Evolutionary conservation across 176 grass and related monocot genomes (phyloP).

Genomic region (Aegilops sharonensis): DNA sequence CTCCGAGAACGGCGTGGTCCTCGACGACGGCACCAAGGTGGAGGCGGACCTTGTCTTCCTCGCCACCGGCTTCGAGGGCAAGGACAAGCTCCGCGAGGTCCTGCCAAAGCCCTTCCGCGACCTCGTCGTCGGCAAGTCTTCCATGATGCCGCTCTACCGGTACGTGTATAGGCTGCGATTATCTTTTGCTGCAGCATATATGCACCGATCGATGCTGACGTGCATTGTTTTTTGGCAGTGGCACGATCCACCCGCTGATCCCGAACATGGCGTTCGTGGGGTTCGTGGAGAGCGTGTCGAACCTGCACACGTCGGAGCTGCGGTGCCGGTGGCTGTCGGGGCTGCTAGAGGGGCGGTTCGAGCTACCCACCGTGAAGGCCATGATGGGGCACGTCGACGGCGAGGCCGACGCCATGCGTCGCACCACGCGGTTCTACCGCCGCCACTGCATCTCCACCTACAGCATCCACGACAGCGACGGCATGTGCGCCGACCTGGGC

Average conservation of each 20-base stretch:
- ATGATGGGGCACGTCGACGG: constrained; percentile 57
- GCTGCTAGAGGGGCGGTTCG: constrained; percentile 58
- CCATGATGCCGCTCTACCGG: constrained; percentile 93
- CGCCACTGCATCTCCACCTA: constrained; percentile 99
- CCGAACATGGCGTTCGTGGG: constrained; percentile 98
- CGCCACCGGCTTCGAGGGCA: constrained; percentile 95
- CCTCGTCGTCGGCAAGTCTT: constrained; percentile 55
- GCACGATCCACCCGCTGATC: constrained; percentile 89
- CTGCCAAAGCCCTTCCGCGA: constrained; percentile 64
- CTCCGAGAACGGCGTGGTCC: constrained; percentile 67
- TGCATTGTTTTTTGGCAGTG: constrained; percentile 16
- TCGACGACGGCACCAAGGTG: constrained; percentile 66
- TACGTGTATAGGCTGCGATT: neutral
- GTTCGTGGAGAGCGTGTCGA: constrained; percentile 97
- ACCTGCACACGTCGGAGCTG: constrained; percentile 97
- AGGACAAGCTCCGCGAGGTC: constrained; percentile 75
- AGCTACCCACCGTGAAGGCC: constrained; percentile 50
- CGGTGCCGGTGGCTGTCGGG: constrained; percentile 87
- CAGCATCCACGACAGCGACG: constrained; percentile 98
- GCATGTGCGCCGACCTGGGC: constrained; percentile 85
- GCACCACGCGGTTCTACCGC: constrained; percentile 90
- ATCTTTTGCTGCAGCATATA: too few species aligned
- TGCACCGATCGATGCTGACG: too few species aligned
- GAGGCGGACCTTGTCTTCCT: constrained; percentile 91
- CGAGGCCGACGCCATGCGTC: constrained; percentile 81